Base-by-base conservation (phyloP, 176 grass and related monocot species). In the Pontederia paniculata region DNA sequence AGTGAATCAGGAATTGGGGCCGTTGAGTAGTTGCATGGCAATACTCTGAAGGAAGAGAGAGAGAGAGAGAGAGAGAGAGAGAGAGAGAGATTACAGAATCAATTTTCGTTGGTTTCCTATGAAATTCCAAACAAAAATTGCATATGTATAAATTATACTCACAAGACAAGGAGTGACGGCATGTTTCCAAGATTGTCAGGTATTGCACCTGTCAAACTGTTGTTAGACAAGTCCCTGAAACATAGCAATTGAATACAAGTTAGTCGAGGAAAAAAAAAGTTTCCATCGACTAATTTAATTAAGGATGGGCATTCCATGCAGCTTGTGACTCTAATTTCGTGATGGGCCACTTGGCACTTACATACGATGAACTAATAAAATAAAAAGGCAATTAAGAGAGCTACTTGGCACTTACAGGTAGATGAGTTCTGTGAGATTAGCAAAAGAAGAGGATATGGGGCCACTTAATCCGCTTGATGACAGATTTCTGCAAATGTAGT, bases 201-300 rank as follows among this genome's bases (percentile, higher is more conserved):
- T 69, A 94, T 66, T 51, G 28, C 21, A 23, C 88, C 88, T 17
- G 74, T 84, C 22, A 94, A 58, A 45, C 71, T 84, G 64, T 94
- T 94, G 55, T 83, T 69, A 49, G 83, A 88, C 50, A 94, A 63
- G 62, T 94, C 74, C 45, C 80, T 94, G 74, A 9, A 73, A 41
- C 22, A 66, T 19, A 81, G 63, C 62, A 10, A 42, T 7, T 12
- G 28, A 37, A 37, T 2, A 37, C 28, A 37, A 5, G 28, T 37
- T 37, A 37, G 28, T n/a, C n/a, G n/a, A n/a, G n/a, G n/a, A n/a
- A n/a, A n/a, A n/a, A n/a, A n/a, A n/a, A n/a, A n/a, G n/a, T 37
- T 37, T 37, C 28, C 28, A 6, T 37, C 28, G 25, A 5, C 25
- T 31, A 31, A 31, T 31, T 5, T 1, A n/a, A n/a, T n/a, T n/a